Evolutionary conservation across 805 yeast genomes (phyloP).

Genomic region (Yarrowia bubula): DNA sequence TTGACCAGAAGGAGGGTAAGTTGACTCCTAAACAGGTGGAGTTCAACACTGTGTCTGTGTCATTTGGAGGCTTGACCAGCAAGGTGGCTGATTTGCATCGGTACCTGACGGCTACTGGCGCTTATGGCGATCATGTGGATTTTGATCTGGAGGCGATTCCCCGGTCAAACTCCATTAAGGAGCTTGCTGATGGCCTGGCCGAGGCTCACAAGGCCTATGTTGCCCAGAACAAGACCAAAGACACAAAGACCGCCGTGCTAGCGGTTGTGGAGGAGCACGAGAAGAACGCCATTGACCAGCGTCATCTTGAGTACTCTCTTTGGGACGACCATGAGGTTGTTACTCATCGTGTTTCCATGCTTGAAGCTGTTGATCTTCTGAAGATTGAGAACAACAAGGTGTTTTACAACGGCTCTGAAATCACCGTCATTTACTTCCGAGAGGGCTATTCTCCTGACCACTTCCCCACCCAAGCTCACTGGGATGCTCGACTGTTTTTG

Average conservation of each 20-base stretch:
- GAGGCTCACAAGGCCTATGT: slow-evolving; percentile 60
- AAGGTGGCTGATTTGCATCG: slow-evolving; percentile 75
- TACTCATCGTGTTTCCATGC: slow-evolving; percentile 65
- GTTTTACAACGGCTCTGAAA: slow-evolving; percentile 54
- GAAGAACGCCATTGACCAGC: slow-evolving; percentile 88
- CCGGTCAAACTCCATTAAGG: slow-evolving; percentile 58
- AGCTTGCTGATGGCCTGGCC: slow-evolving; percentile 67
- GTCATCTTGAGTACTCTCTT: slow-evolving; percentile 72
- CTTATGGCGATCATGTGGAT: slow-evolving; percentile 33
- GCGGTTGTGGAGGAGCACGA: slow-evolving; percentile 84
- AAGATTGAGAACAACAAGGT: slow-evolving; percentile 33
- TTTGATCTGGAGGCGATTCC: slow-evolving; percentile 54
- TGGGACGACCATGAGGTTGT: slow-evolving; percentile 54
- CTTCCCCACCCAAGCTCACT: slow-evolving; percentile 60
- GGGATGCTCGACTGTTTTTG: slow-evolving; percentile 72
- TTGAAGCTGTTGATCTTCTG: slow-evolving; percentile 44
- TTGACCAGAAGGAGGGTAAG: slow-evolving; percentile 38
- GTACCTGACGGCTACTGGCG: slow-evolving; percentile 46
- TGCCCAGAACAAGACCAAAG: slow-evolving; percentile 8
- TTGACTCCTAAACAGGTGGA: slow-evolving; percentile 76
- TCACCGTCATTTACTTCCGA: slow-evolving; percentile 86
- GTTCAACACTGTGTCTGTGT: slow-evolving; percentile 92
- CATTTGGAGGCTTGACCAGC: slow-evolving; percentile 86
- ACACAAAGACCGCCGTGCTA: slow-evolving; percentile 47
- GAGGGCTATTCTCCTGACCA: slow-evolving; percentile 87